Evolutionary conservation across 2,329 filamentous ascomycete species (phyloP).

Genomic region (Endoconidiophora laricicola): DNA sequence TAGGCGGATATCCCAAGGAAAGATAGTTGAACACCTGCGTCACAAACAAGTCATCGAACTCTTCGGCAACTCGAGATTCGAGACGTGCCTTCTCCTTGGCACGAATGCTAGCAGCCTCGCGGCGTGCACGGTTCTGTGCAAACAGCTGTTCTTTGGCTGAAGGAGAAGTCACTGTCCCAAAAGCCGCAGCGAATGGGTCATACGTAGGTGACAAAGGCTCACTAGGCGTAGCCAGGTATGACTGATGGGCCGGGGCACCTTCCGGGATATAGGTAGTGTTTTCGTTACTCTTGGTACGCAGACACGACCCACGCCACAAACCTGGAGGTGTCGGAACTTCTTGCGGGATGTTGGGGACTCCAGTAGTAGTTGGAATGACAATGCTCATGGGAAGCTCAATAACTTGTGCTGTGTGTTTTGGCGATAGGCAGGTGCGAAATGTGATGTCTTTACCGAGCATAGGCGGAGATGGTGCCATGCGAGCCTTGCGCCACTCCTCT

Average conservation of each 20-base stretch:
- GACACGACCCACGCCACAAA: conserved; percentile 65
- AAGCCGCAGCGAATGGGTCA: conserved; percentile 29
- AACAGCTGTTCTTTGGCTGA: conserved; percentile 1
- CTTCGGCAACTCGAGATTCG: conserved; percentile 37
- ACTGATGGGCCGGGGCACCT: conserved; percentile 3
- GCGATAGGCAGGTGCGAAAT: conserved; percentile 70
- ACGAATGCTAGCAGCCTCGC: conserved; percentile 1
- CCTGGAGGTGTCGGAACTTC: conserved; percentile 23
- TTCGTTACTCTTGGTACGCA: conserved; percentile 13
- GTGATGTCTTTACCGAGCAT: conserved; percentile 73
- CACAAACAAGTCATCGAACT: conserved; percentile 72
- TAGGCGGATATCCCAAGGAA: conserved; percentile 76
- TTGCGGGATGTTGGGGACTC: not conserved
- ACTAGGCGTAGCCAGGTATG: conserved; percentile 10
- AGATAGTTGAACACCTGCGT: conserved; percentile 97
- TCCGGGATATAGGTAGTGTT: conserved; percentile 9
- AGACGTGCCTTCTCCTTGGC: conserved; percentile 29
- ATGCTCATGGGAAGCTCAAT: not conserved
- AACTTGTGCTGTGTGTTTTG: conserved; percentile 44
- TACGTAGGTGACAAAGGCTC: conserved; percentile 7
- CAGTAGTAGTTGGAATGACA: not conserved
- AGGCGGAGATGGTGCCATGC: conserved; percentile 50
- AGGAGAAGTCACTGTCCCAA: conserved; percentile 14
- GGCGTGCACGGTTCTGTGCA: not conserved
- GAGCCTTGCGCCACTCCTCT: conserved; percentile 19